Percentiles rank a stretch among this genome's conserved stretches.
These are phyloP conservation scores for Pochonia chlamydosporia DNA, from an alignment of 2,329 filamentous ascomycete species.

Conservation along the genomic window DNA sequence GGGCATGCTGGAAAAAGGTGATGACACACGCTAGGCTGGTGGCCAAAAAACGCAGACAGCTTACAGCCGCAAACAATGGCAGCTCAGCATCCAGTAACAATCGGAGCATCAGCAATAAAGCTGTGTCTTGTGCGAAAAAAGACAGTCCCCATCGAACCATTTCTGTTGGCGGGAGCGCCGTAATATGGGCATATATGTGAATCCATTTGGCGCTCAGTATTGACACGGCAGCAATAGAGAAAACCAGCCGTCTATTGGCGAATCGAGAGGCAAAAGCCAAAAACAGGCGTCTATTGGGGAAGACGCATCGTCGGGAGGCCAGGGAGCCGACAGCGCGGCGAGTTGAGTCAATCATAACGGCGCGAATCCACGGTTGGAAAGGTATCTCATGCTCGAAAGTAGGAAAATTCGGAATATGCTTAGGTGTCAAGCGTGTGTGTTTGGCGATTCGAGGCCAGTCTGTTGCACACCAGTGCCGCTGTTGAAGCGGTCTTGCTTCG, in stretches of 20 bases:
- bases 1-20: slow-evolving; percentile 15
- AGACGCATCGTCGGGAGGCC: slow-evolving; percentile 5
- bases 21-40: slow-evolving; percentile 15
- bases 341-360: slow-evolving; percentile 2
- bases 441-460: background rate
- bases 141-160: slow-evolving; percentile 25
- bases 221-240: slow-evolving; percentile 23
- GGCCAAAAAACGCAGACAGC: slow-evolving; percentile 13
- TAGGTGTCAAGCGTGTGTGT: background rate
- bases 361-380: background rate
- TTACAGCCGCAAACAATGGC: slow-evolving; percentile 13
- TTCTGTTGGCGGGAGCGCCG: slow-evolving; percentile 22
- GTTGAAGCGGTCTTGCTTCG: slow-evolving; percentile 3
- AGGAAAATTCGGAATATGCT: background rate
- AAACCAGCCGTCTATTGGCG: slow-evolving; percentile 24
- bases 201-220: slow-evolving; percentile 24
- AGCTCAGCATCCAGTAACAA: slow-evolving; percentile 20
- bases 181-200: slow-evolving; percentile 26
- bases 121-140: slow-evolving; percentile 28
- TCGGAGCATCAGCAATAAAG: slow-evolving; percentile 24
- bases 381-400: slow-evolving; percentile 3
- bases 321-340: slow-evolving; percentile 3
- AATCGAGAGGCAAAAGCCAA: slow-evolving; percentile 15
- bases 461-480: background rate
- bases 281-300: slow-evolving; percentile 9